Conservation (phyloP, 768 basidiomycete genomes). For the Candolleomyces efflorescens region DNA sequence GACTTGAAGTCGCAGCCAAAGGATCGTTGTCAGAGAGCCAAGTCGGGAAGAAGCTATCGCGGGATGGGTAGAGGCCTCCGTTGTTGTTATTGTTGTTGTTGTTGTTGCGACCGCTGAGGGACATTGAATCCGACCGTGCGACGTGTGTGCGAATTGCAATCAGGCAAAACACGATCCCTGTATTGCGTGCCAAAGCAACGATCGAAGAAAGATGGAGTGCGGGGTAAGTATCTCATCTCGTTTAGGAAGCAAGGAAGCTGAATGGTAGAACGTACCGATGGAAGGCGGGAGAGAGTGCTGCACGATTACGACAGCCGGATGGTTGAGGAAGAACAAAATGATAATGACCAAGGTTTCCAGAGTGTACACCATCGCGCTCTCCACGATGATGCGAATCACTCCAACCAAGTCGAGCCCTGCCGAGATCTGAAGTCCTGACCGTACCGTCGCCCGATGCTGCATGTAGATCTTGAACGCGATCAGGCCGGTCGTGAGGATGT, state of each 20-base stretch:
- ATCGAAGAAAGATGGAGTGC: neutral
- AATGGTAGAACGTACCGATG: neutral
- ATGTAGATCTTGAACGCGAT: conserved; percentile 5
- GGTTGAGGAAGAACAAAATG: neutral
- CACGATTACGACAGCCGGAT: conserved; percentile 1
- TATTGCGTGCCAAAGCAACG: neutral
- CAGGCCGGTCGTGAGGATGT: conserved; percentile 3
- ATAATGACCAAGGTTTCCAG: conserved; percentile 4
- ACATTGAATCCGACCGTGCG: neutral
- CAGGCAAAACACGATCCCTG: conserved; percentile 7
- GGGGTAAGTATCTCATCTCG: neutral
- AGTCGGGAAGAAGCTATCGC: conserved; percentile 1
- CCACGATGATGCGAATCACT: conserved; percentile 5
- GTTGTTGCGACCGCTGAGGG: neutral
- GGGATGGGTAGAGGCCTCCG: neutral
- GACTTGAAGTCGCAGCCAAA: neutral
- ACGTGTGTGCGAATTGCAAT: conserved; percentile 4
- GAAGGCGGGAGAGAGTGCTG: neutral
- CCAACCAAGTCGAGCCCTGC: conserved; percentile 1
- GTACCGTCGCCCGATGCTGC: neutral
- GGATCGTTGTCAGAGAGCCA: neutral
- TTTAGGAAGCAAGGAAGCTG: neutral
- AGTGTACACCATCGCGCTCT: conserved; percentile 10
- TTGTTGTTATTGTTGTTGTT: neutral
- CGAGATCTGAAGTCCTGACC: neutral